phyloP scores from a whole-genome alignment of 106 monocot genomes.

The Dendrobium nobile region DNA sequence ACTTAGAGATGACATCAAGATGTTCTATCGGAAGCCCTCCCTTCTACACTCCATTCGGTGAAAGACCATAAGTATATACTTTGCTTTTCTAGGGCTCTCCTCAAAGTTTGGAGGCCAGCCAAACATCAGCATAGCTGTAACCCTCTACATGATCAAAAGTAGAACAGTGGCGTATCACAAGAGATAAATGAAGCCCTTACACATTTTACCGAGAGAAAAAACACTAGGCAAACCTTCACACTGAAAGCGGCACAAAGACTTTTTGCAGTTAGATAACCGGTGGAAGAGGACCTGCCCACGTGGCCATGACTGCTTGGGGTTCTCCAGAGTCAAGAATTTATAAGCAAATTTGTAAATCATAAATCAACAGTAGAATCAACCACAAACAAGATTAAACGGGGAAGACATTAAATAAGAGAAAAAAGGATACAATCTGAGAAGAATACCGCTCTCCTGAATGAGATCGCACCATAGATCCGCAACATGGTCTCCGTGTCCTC shows the following conservation, averaged over 20 bases:
- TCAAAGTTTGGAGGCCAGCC: slow-evolving; percentile 91
- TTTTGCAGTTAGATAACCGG: slow-evolving; percentile 94
- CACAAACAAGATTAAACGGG: not conserved
- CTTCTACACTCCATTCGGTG: slow-evolving; percentile 89
- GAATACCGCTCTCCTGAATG: slow-evolving; percentile 94
- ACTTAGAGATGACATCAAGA: slow-evolving; percentile 74
- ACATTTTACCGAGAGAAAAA: not conserved
- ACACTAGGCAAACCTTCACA: slow-evolving; percentile 48
- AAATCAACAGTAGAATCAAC: not conserved
- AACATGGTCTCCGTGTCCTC: slow-evolving; percentile 68
- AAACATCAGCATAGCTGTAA: slow-evolving; percentile 91
- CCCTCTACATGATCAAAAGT: slow-evolving; percentile 41
- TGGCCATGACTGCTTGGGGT: slow-evolving; percentile 94
- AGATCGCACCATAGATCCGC: slow-evolving; percentile 89
- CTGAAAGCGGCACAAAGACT: slow-evolving; percentile 87
- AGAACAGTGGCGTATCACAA: not conserved
- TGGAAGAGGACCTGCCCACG: slow-evolving; percentile 92
- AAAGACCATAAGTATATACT: slow-evolving; percentile 70
- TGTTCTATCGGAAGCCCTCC: slow-evolving; percentile 62
- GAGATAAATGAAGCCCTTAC: not conserved
- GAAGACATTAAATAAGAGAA: not conserved
- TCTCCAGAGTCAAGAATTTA: slow-evolving; percentile 40
- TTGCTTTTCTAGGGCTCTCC: slow-evolving; percentile 78
- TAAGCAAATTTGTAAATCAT: not conserved
- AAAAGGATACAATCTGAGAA: slow-evolving; percentile 82